A percentile compares a stretch with the other conserved stretches of the same genome.
Conservation (phyloP, 352 stramenopile genomes). For the Globisporangium viniferum region DNA sequence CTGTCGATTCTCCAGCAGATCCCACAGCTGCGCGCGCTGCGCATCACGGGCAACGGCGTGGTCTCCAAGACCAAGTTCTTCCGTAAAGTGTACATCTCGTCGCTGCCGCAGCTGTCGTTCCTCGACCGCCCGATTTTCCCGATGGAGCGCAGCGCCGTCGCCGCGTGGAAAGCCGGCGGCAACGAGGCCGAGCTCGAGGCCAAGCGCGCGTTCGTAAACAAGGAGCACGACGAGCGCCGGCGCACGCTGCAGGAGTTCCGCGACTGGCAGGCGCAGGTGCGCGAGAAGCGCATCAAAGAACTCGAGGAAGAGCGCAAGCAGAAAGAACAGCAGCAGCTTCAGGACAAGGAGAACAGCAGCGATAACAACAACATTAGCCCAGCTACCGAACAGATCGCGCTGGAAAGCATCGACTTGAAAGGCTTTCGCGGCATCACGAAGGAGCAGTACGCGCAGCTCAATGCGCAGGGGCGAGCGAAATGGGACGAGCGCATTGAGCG, state of each 20-base stretch:
- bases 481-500: constrained; percentile 62
- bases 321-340: constrained; percentile 24
- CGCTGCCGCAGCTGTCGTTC: constrained; percentile 82
- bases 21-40: constrained; percentile 69
- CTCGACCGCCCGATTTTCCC: constrained; percentile 95
- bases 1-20: constrained; percentile 82
- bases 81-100: constrained; percentile 90
- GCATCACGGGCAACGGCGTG: constrained; percentile 89
- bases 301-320: constrained; percentile 38
- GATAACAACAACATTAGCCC: neutral
- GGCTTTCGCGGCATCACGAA: constrained; percentile 66
- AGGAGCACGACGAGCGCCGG: constrained; percentile 69
- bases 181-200: constrained; percentile 84
- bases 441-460: constrained; percentile 53
- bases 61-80: constrained; percentile 92
- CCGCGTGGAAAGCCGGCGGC: constrained; percentile 88
- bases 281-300: constrained; percentile 56
- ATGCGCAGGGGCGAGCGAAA: constrained; percentile 34
- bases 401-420: constrained; percentile 32
- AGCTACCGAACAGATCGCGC: constrained; percentile 4
- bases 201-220: constrained; percentile 68
- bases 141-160: constrained; percentile 77
- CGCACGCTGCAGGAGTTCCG: constrained; percentile 73
- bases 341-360: constrained; percentile 26
- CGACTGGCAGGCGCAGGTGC: constrained; percentile 71